Evolutionary conservation across 208 protist genomes (phyloP).

Genomic region (Naegleria gruberi): DNA sequence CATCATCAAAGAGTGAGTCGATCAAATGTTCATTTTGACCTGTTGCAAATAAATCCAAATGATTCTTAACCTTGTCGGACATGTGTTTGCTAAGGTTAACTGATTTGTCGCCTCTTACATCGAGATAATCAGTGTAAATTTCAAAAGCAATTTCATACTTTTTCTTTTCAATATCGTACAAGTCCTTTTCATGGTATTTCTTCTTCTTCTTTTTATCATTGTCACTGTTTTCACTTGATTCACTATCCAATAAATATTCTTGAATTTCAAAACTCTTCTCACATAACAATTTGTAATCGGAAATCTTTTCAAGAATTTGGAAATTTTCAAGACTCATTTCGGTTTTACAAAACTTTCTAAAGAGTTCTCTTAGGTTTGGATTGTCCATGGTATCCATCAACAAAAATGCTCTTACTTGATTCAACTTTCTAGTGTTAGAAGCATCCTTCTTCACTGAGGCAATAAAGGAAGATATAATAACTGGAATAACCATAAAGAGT

Average conservation of each 20-base stretch:
- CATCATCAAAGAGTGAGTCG: background rate
- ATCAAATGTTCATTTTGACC: background rate
- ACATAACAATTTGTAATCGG: background rate
- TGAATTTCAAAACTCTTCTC: background rate
- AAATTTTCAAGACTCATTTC: background rate
- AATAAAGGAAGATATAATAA: background rate
- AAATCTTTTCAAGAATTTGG: background rate
- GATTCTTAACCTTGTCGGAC: background rate
- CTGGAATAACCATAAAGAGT: background rate
- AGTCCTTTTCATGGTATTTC: background rate
- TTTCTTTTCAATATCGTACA: background rate
- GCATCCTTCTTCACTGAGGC: background rate
- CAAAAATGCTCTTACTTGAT: background rate
- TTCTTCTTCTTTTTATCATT: background rate
- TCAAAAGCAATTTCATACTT: background rate
- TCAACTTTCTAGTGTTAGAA: background rate
- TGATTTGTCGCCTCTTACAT: background rate
- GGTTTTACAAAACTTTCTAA: background rate
- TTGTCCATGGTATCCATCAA: background rate
- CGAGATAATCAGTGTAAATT: background rate
- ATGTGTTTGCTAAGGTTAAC: background rate
- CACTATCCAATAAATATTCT: background rate
- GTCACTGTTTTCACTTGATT: background rate
- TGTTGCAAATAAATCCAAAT: background rate
- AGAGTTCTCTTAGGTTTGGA: background rate